Evolutionary conservation across 1,284 basidiomycete species (phyloP).

Genomic region (Cutaneotrichosporon sp.): DNA sequence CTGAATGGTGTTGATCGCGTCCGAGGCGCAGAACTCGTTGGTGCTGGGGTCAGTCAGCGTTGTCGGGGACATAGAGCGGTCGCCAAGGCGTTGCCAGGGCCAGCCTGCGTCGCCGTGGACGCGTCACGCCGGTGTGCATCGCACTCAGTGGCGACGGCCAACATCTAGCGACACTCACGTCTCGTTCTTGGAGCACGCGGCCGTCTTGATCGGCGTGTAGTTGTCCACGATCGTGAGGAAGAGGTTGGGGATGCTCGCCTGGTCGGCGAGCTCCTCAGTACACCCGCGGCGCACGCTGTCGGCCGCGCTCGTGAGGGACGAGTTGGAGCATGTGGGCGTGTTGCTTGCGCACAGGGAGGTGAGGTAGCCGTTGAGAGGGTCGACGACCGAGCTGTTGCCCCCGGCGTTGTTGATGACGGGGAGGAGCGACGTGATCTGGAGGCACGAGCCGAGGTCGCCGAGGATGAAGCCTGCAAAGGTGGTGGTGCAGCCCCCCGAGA

Average conservation of each 20-base stretch:
- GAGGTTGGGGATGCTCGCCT: slow-evolving; percentile 35
- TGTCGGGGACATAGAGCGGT: background rate
- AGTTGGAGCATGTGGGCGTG: slow-evolving; percentile 44
- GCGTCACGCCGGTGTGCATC: background rate
- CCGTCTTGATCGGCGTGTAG: slow-evolving; percentile 40
- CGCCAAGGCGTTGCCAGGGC: background rate
- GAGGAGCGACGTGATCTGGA: slow-evolving; percentile 35
- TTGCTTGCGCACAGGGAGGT: slow-evolving; percentile 34
- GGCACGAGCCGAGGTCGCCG: slow-evolving; percentile 28
- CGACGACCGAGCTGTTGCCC: slow-evolving; percentile 33
- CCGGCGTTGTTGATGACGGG: slow-evolving; percentile 25
- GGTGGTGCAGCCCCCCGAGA: background rate
- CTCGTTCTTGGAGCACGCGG: slow-evolving; percentile 44
- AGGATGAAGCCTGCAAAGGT: background rate
- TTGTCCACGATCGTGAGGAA: slow-evolving; percentile 25
- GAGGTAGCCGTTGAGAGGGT: slow-evolving; percentile 41
- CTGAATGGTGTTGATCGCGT: slow-evolving; percentile 40
- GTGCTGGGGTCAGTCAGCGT: slow-evolving; percentile 29
- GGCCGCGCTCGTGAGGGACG: slow-evolving; percentile 37
- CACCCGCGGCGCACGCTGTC: slow-evolving; percentile 6
- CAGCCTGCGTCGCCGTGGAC: background rate
- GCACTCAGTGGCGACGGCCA: background rate
- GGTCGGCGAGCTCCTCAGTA: slow-evolving; percentile 10
- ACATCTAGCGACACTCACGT: slow-evolving; percentile 38
- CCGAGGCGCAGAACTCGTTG: slow-evolving; percentile 41